A percentile compares a stretch with the other conserved stretches of the same genome.
Conservation (phyloP, 2,329 filamentous ascomycete genomes). For the Ciborinia camelliae region DNA sequence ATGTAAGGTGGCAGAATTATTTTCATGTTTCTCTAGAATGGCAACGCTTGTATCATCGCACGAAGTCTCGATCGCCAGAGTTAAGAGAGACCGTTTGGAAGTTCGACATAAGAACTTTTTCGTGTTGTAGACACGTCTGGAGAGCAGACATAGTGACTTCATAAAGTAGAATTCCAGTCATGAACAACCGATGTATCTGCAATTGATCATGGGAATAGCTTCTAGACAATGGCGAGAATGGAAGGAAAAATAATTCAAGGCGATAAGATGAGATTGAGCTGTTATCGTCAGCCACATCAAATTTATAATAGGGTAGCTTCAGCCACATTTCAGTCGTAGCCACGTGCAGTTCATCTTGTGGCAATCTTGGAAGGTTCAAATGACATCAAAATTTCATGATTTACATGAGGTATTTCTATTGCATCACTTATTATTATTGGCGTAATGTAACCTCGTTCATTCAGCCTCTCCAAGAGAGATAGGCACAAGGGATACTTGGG, state of each 20-base stretch:
- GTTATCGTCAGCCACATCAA: background rate
- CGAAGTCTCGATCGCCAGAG: slow-evolving; percentile 76
- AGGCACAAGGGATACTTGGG: no score
- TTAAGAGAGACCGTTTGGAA: slow-evolving; percentile 44
- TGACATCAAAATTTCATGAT: no score
- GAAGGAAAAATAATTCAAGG: background rate
- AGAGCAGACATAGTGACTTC: slow-evolving; percentile 31
- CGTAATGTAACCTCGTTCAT: background rate
- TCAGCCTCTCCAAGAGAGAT: no score
- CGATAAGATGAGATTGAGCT: background rate
- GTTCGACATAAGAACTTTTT: background rate
- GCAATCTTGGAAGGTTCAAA: background rate
- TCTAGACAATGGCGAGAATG: no score
- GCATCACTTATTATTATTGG: no score
- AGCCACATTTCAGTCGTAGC: background rate
- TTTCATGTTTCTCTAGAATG: slow-evolving; percentile 59
- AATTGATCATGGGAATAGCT: slow-evolving; percentile 1
- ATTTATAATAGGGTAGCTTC: background rate
- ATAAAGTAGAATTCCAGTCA: slow-evolving; percentile 30
- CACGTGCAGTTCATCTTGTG: no score
- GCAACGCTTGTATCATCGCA: slow-evolving; percentile 94
- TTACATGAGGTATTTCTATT: background rate
- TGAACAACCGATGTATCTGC: background rate
- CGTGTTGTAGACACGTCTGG: slow-evolving; percentile 25
- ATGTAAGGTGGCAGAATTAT: slow-evolving; percentile 54